phyloP scores from a whole-genome alignment of 345 rosid species.

The Erysimum cheiranthoides region DNA sequence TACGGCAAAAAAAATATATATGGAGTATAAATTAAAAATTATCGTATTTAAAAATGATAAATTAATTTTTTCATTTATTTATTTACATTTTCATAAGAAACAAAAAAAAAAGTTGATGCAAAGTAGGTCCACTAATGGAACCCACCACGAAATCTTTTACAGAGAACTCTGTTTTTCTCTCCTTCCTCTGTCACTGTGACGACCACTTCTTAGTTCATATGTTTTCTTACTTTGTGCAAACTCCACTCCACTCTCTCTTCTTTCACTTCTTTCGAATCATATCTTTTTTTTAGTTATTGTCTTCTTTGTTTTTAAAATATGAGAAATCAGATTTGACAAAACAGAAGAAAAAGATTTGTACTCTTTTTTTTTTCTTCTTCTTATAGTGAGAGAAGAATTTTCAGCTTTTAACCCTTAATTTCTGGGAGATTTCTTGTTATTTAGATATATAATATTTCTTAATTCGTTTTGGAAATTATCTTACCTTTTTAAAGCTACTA shows the following conservation, averaged over 20 bases:
- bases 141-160: constrained; percentile 53
- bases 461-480: background rate
- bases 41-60: too few relatives aligned
- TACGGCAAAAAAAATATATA: too few relatives aligned
- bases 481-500: background rate
- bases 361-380: constrained; percentile 10
- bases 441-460: constrained; percentile 6
- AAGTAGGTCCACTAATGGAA: constrained; percentile 42
- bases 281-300: background rate
- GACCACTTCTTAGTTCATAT: background rate
- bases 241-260: constrained; percentile 38
- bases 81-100: too few relatives aligned
- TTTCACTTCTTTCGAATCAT: constrained; percentile 26
- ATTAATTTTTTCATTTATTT: too few relatives aligned
- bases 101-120: background rate
- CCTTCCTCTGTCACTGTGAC: constrained; percentile 43
- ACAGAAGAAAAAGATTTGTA: background rate
- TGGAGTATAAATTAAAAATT: too few relatives aligned
- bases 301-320: background rate
- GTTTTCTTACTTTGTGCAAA: background rate
- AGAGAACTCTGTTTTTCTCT: constrained; percentile 49
- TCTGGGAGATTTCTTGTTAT: constrained; percentile 31
- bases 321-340: background rate
- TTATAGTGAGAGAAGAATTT: background rate
- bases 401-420: constrained; percentile 5